phyloP scores from a whole-genome alignment of 257 asterid species.

The Solanum gandarillasii region DNA sequence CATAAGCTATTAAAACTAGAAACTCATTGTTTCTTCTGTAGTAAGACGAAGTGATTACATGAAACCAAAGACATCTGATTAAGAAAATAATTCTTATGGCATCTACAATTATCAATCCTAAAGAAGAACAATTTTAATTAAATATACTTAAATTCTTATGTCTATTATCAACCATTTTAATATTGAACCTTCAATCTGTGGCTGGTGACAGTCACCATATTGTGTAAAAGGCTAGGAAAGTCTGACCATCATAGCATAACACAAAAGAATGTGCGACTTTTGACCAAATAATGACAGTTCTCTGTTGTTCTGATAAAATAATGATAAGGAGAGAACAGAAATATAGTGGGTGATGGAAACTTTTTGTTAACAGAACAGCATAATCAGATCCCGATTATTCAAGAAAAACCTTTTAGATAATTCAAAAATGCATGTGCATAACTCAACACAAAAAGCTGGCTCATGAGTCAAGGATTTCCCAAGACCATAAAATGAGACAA shows the following conservation, averaged over 20 bases:
- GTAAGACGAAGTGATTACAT: neutral
- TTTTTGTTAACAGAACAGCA: neutral
- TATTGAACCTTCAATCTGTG: neutral
- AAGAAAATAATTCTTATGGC: neutral
- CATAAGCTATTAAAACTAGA: neutral
- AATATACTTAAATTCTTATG: neutral
- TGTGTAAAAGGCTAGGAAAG: neutral
- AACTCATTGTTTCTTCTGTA: neutral
- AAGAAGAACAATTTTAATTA: neutral
- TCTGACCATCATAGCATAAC: neutral
- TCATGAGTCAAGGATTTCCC: neutral
- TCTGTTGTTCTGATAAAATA: neutral
- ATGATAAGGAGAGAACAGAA: neutral
- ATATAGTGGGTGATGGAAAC: neutral
- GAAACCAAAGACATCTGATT: neutral
- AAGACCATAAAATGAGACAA: neutral
- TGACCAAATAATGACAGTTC: neutral
- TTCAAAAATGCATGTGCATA: neutral
- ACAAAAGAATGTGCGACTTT: neutral
- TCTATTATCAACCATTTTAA: neutral
- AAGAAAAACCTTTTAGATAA: neutral
- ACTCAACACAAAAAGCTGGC: neutral
- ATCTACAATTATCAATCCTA: neutral
- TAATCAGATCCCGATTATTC: neutral
- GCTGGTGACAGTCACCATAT: neutral